These are phyloP conservation scores for Nosema bombycis DNA, from an alignment of 371 early-diverging fungal genomes.

Conservation along the genomic window DNA sequence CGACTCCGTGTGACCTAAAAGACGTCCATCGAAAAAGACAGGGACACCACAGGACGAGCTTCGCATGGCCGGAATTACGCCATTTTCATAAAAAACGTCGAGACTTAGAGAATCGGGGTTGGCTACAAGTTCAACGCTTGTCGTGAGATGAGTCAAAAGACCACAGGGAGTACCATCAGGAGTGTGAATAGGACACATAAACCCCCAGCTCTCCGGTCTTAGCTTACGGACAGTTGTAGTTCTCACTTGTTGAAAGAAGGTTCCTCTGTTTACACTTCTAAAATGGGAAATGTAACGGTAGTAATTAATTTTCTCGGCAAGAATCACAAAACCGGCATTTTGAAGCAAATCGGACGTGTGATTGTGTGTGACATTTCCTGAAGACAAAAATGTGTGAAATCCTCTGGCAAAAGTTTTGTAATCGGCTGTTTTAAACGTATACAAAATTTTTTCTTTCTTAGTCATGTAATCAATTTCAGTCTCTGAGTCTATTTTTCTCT, in stretches of 20 bases:
- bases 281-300: constrained; percentile 92
- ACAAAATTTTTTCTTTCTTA: background rate
- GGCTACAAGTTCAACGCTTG: constrained; percentile 75
- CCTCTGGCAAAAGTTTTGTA: constrained; percentile 74
- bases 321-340: constrained; percentile 79
- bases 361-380: constrained; percentile 77
- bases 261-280: constrained; percentile 92
- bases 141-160: constrained; percentile 89
- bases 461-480: background rate
- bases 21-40: constrained; percentile 84
- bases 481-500: background rate
- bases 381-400: constrained; percentile 81
- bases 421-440: constrained; percentile 62
- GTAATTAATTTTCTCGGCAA: constrained; percentile 94
- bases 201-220: constrained; percentile 90
- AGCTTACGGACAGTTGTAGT: constrained; percentile 93
- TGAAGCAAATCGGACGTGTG: constrained; percentile 88
- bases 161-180: constrained; percentile 99
- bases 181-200: constrained; percentile 94
- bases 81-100: constrained; percentile 47
- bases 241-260: constrained; percentile 92
- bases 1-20: constrained; percentile 74
- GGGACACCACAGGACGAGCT: constrained; percentile 65
- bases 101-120: background rate
- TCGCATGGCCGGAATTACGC: constrained; percentile 42